phyloP scores from a whole-genome alignment of 2,329 filamentous ascomycete genomes.

The Aspergillus tubingensis region DNA sequence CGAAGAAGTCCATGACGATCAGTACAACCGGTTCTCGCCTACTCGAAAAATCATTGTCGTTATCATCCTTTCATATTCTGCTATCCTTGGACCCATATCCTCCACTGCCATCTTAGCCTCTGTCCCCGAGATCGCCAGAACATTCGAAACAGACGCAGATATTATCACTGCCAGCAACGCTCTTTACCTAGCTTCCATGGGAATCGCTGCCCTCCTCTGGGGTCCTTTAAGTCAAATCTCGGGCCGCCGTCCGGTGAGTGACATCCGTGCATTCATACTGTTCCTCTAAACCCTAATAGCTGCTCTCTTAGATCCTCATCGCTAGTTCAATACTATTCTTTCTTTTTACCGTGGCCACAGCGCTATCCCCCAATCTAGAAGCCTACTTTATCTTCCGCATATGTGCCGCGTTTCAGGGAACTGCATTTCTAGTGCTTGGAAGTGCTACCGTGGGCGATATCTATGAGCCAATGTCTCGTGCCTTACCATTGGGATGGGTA shows the following conservation, averaged over 20 bases:
- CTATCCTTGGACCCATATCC: slow-evolving; percentile 73
- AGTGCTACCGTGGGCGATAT: slow-evolving; percentile 69
- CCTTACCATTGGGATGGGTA: slow-evolving; percentile 74
- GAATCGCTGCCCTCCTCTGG: slow-evolving; percentile 68
- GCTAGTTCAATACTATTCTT: slow-evolving; percentile 65
- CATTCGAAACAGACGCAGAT: slow-evolving; percentile 65
- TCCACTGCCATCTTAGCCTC: slow-evolving; percentile 73
- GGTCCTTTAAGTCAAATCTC: slow-evolving; percentile 70
- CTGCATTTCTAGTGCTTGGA: slow-evolving; percentile 72
- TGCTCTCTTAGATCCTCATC: slow-evolving; percentile 54
- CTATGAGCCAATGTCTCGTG: slow-evolving; percentile 67
- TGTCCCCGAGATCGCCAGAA: slow-evolving; percentile 70
- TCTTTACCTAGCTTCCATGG: slow-evolving; percentile 74
- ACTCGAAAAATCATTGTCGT: slow-evolving; percentile 69
- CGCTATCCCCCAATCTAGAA: slow-evolving; percentile 69
- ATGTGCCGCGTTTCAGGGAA: slow-evolving; percentile 73
- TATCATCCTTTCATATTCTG: slow-evolving; percentile 69
- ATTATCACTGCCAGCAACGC: slow-evolving; percentile 76
- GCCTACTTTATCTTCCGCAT: slow-evolving; percentile 74
- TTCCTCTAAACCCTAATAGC: slow-evolving; percentile 4
- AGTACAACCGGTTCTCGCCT: slow-evolving; percentile 65
- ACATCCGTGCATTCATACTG: not conserved
- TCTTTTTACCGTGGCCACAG: slow-evolving; percentile 69
- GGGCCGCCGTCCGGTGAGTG: slow-evolving; percentile 58
- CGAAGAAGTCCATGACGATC: slow-evolving; percentile 50